Base-by-base conservation (phyloP, 106 monocot species). In the Platanthera zijinensis region DNA sequence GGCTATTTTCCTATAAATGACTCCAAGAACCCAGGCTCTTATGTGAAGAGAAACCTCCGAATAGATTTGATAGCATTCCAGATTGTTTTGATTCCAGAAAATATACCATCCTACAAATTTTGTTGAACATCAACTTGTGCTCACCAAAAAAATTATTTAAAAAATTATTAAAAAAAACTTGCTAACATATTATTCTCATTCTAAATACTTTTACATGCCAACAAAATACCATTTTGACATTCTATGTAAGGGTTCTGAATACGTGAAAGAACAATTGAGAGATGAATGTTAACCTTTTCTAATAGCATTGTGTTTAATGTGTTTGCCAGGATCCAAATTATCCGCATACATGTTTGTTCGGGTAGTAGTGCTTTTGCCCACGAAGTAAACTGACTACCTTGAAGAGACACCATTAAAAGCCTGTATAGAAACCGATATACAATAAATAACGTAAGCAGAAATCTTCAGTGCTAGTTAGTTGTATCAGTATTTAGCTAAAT, bases 251-350 rank as follows among this genome's bases (percentile, higher is more conserved):
- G 15, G 48, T 47, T n/a, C 2, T 18, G 10, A 51, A 68, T 75
- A 12, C 61, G 47, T 51, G 30, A 50, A 39, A 49, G 21, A 71
- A 49, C 51, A 49, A 8, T 10, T 50, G 21, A 21, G 72, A 22
- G 51, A 72, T 48, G 19, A 72, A 51, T 4, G 11, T 72, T 15
- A 10, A 93, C 94, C 91, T 93, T 97, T 57, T 94, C 91, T 51
- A 94, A 73, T 51, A 94, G 78, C 14, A 83, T 83, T 46, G 80
- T 49, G 47, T 92, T 94, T 18, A 97, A 76, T 71, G 97, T 97
- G 72, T 97, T 97, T 62, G 79, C 91, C 69, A 89, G 67, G 75
- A 97, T 94, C 94, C 97, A 97, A 6, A 92, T 72, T 73, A 97
- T 71, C 19, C 89, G 91, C 68, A 69, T 18, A 76, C 90, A 78